phyloP scores from a whole-genome alignment of 805 yeast species.

The Teunomyces atbi region DNA sequence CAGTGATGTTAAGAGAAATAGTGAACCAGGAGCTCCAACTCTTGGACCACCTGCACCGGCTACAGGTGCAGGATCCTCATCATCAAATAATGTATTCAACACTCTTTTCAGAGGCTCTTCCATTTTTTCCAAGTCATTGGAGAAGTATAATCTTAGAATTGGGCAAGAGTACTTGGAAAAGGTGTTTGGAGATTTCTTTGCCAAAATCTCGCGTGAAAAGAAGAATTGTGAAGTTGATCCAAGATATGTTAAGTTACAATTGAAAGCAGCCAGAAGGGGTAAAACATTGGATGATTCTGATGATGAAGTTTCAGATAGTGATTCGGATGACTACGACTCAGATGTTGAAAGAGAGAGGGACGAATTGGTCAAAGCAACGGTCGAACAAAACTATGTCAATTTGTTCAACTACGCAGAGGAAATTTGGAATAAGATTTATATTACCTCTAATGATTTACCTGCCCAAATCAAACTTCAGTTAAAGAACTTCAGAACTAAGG shows the following conservation, averaged over 20 bases:
- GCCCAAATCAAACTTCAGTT: slow-evolving; percentile 61
- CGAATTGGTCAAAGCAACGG: slow-evolving; percentile 25
- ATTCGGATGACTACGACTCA: slow-evolving; percentile 26
- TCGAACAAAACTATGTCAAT: slow-evolving; percentile 48
- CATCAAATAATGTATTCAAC: slow-evolving; percentile 35
- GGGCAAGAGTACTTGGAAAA: slow-evolving; percentile 79
- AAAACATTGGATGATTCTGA: slow-evolving; percentile 19
- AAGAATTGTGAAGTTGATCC: slow-evolving; percentile 84
- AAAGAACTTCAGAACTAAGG: slow-evolving; percentile 57
- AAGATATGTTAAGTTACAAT: slow-evolving; percentile 44
- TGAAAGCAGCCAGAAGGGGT: slow-evolving; percentile 21
- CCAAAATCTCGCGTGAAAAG: slow-evolving; percentile 48
- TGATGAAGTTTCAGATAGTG: slow-evolving; percentile 16
- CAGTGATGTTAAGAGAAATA: slow-evolving; percentile 14
- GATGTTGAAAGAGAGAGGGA: slow-evolving; percentile 36
- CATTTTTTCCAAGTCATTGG: slow-evolving; percentile 76
- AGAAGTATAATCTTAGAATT: slow-evolving; percentile 67
- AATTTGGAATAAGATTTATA: slow-evolving; percentile 65
- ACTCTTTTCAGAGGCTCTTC: slow-evolving; percentile 78
- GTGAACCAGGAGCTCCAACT: slow-evolving; percentile 7
- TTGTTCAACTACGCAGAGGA: slow-evolving; percentile 51
- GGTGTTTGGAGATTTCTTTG: slow-evolving; percentile 68
- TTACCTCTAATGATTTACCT: slow-evolving; percentile 75
- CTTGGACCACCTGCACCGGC: slow-evolving; percentile 5
- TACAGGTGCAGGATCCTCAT: slow-evolving; percentile 8